These are phyloP conservation scores for Pseudocercospora vitis DNA, from an alignment of 2,329 filamentous ascomycete genomes.

Conservation along the genomic window DNA sequence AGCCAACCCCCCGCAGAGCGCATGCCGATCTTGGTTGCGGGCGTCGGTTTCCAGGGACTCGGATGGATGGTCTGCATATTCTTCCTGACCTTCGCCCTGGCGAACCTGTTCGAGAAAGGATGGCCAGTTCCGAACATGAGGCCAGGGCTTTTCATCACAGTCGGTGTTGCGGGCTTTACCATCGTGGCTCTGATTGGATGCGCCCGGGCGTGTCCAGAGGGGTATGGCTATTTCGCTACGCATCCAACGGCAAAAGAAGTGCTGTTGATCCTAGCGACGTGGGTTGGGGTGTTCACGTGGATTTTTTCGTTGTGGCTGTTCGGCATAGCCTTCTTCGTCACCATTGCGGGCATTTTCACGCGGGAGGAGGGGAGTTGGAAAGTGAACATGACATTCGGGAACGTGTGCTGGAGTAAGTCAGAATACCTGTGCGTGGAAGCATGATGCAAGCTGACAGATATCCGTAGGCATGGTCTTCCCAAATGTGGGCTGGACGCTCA, in stretches of 20 bases:
- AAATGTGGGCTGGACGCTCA: constrained; percentile 63
- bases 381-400: constrained; percentile 19
- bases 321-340: constrained; percentile 22
- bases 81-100: constrained; percentile 45
- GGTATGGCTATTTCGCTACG: constrained; percentile 30
- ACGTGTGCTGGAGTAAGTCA: constrained; percentile 22
- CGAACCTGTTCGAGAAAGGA: constrained; percentile 43
- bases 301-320: constrained; percentile 51
- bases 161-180: constrained; percentile 43
- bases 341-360: constrained; percentile 14
- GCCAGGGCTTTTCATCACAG: constrained; percentile 52
- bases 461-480: constrained; percentile 60
- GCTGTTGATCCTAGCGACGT: constrained; percentile 30
- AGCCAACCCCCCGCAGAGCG: constrained; percentile 37
- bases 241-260: constrained; percentile 29
- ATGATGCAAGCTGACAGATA: constrained; percentile 48
- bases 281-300: constrained; percentile 49
- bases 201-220: constrained; percentile 23
- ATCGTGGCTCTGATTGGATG: constrained; percentile 31
- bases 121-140: constrained; percentile 45
- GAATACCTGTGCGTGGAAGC: not conserved
- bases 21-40: constrained; percentile 47
- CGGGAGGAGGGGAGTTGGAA: constrained; percentile 19
- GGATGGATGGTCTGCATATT: constrained; percentile 45
- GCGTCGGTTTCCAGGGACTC: constrained; percentile 48